Evolutionary conservation across 176 grass and related monocot genomes (phyloP), one percentile per base, ranked within the genome.

Genomic region (Carex scoparia): DNA sequence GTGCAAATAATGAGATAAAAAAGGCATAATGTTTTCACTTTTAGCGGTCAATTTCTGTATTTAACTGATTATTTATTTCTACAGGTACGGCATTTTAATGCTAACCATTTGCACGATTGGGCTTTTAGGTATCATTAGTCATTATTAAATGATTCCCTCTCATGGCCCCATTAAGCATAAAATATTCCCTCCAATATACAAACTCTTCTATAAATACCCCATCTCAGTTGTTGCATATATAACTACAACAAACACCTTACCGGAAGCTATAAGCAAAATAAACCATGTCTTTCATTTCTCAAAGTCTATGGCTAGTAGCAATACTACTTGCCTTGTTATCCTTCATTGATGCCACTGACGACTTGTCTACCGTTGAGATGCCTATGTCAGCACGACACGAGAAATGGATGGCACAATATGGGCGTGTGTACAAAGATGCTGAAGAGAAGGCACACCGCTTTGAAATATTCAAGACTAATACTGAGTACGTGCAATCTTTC

Each of bases 351-450:
- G 38, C 63, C 73, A 85, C 81, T 27, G 64, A 27, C 51, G 23
- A 23, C 23, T 77, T 88, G 69, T 11, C 64, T 85, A 13, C 16
- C 3, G 19, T 65, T 44, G 61, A 61, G 15, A 16, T 72, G 48
- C 5, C 74, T 32, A 84, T 64, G 33, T 42, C 60, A 40, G 57
- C n/a, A 6, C 61, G 84, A 63, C 84, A 91, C 63, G 73, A 91
- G 74, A 75, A 64, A 69, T 91, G 87, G 87, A 91, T 91, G 90
- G 74, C 49, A 38, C 38, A 64, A 71, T 65, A 86, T 65, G 90
- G 87, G 11, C 90, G 81, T 18, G 65, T 59, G 0, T 91, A 91
- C 57, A 81, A 79, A 12, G 80, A 89, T 86, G 87, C 80, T 0
- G 81, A 44, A 5, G 90, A 91, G 84, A 89, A 86, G 65, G 23